A percentile compares a stretch with the other conserved stretches of the same genome.
phyloP scores from a whole-genome alignment of 1,284 basidiomycete genomes.

The Ustilago lituana region DNA sequence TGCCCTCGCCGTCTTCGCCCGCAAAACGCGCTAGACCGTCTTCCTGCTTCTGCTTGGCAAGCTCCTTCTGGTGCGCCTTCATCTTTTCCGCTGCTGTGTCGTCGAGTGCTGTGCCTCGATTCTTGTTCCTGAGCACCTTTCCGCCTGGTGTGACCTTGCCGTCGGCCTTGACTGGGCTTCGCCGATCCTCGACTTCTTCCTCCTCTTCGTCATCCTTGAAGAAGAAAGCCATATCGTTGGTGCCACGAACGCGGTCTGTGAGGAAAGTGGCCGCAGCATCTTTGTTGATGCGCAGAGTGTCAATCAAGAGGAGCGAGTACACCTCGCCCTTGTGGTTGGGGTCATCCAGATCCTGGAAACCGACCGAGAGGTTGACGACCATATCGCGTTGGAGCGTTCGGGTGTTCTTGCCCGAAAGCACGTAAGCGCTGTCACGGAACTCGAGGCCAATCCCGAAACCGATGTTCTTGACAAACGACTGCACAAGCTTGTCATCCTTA shows the following conservation, averaged over 20 bases:
- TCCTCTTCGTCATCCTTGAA: constrained; percentile 68
- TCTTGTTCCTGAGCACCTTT: constrained; percentile 63
- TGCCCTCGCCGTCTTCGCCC: constrained; percentile 70
- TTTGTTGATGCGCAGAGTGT: constrained; percentile 84
- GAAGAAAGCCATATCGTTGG: constrained; percentile 89
- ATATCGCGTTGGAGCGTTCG: constrained; percentile 80
- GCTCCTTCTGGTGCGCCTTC: constrained; percentile 85
- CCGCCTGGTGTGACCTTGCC: constrained; percentile 57
- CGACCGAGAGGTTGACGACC: constrained; percentile 84
- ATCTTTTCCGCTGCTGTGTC: constrained; percentile 79
- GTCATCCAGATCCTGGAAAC: constrained; percentile 80
- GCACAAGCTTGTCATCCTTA: constrained; percentile 83
- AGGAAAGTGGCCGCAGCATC: constrained; percentile 73
- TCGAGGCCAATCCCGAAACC: constrained; percentile 83
- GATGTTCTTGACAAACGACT: constrained; percentile 85
- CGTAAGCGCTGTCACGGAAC: constrained; percentile 87
- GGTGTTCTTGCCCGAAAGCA: constrained; percentile 82
- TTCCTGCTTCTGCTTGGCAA: constrained; percentile 81
- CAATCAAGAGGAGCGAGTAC: constrained; percentile 89
- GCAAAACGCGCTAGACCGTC: constrained; percentile 87
- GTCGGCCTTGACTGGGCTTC: constrained; percentile 45
- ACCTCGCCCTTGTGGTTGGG: constrained; percentile 76
- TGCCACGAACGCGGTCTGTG: constrained; percentile 75
- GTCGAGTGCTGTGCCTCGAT: constrained; percentile 81
- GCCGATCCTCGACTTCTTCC: constrained; percentile 39